Base-by-base conservation (phyloP, 2,329 filamentous ascomycete genomes). In the Alternaria longipes region DNA sequence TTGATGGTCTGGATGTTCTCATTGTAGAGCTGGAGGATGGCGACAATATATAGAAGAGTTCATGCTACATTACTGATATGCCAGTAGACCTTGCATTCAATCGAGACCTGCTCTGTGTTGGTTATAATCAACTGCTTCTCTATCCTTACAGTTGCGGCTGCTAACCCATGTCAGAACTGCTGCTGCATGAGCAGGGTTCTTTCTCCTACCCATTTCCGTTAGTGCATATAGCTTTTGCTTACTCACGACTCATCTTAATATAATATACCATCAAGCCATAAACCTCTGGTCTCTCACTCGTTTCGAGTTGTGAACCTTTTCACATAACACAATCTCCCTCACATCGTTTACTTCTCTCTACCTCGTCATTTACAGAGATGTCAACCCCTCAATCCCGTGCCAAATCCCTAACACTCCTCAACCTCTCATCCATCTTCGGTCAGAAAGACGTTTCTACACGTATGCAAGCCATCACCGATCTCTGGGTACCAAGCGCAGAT, bases 371-470 rank as follows among this genome's bases (percentile, higher is more conserved):
- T 5, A 22, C 18, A 8, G 11, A 42, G 8, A 50, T 50, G 32
- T 12, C 46, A 22, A 26, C 14, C 14, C 8, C 30, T 0, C 14
- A 50, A 3, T 50, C 46, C 30, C 30, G 22, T 1, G 57, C 60
- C 56, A 24, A 44, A 8, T 18, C 20, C 8, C 22, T 61, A 32
- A 65, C 60, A 2, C 20, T 49, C 18, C 26, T 49, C 24, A 61
- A 63, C 24, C 24, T 63, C 14, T 34, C 20, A 32, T 11, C 32
- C 45, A 56, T 63, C 44, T 60, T 65, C 45, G 41, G 50, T 30
- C 56, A 65, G 28, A 49, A n/a, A 34, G 20, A 61, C 45, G 20
- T 30, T 1, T 14, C 42, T 4, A 56, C 40, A 38, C 56, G 57
- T 3, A 46, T 54, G 11, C 3, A 50, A 22, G 40, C 38, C 12